phyloP scores from a whole-genome alignment of 2,329 filamentous ascomycete species.

The Aurifilum marmelostoma region DNA sequence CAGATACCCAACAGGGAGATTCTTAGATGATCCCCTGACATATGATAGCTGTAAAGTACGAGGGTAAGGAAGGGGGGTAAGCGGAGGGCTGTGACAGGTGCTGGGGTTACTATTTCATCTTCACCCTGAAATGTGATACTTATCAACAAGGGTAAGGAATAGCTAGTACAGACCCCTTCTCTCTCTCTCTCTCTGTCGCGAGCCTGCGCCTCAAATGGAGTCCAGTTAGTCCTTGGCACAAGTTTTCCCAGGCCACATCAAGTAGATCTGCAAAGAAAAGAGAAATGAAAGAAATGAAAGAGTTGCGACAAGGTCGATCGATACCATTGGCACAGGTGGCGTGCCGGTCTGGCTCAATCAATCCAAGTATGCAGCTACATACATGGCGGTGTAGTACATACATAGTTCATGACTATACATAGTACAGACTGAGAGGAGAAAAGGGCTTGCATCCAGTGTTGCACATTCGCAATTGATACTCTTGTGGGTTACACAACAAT shows the following conservation, averaged over 20 bases:
- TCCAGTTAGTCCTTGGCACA: no score
- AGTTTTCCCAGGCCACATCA: not conserved
- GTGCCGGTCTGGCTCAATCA: no score
- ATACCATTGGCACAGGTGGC: not conserved
- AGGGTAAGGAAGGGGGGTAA: not conserved
- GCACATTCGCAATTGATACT: slow-evolving; percentile 1
- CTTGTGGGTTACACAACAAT: not conserved
- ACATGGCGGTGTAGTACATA: no score
- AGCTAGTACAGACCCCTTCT: not conserved
- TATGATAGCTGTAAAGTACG: not conserved
- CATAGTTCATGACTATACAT: not conserved
- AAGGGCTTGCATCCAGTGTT: not conserved
- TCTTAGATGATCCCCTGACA: not conserved
- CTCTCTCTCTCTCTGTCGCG: no score
- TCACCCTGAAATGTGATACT: slow-evolving; percentile 5
- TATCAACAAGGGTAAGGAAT: not conserved
- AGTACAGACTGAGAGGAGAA: no score
- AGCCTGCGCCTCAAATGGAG: not conserved
- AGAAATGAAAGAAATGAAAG: no score
- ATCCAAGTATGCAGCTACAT: no score
- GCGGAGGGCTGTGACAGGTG: not conserved
- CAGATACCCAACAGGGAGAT: not conserved
- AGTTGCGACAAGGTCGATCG: not conserved
- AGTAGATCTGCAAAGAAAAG: not conserved
- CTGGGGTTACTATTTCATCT: not conserved